Evolutionary conservation across 2,329 filamentous ascomycete species (phyloP).

Genomic region (Colletotrichum magnum): DNA sequence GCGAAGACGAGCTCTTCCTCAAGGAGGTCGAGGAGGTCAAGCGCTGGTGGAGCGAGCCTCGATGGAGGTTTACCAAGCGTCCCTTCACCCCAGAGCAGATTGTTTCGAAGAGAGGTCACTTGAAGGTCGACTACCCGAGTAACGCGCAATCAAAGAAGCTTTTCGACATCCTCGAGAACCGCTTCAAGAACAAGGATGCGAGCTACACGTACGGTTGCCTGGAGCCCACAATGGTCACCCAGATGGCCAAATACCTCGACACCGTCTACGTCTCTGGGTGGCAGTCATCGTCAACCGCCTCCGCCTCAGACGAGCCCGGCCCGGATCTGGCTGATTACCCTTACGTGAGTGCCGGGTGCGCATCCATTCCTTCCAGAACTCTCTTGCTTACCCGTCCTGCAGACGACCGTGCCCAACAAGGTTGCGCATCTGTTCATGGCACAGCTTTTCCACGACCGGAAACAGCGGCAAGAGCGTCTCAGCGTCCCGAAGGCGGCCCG

Average conservation of each 20-base stretch:
- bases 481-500: slow-evolving; percentile 81
- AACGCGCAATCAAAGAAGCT: slow-evolving; percentile 94
- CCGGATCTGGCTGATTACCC: slow-evolving; percentile 99
- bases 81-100: slow-evolving; percentile 98
- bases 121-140: slow-evolving; percentile 93
- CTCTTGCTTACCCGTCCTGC: slow-evolving; percentile 22
- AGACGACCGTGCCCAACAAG: slow-evolving; percentile 99
- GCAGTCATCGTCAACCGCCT: slow-evolving; percentile 98
- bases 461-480: slow-evolving; percentile 95
- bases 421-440: slow-evolving; percentile 98
- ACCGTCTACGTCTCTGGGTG: slow-evolving; percentile 99
- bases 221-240: slow-evolving; percentile 97
- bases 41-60: slow-evolving; percentile 92
- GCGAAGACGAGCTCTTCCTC: slow-evolving; percentile 78
- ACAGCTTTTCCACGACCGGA: slow-evolving; percentile 99
- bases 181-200: slow-evolving; percentile 89
- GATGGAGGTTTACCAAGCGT: slow-evolving; percentile 94
- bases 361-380: not conserved
- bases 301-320: slow-evolving; percentile 93
- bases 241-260: slow-evolving; percentile 99
- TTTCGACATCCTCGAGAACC: slow-evolving; percentile 88
- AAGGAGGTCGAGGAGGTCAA: slow-evolving; percentile 90
- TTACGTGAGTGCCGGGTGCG: slow-evolving; percentile 70
- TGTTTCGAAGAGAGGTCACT: slow-evolving; percentile 91
- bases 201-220: slow-evolving; percentile 98